phyloP scores from a whole-genome alignment of 75 land plant species.

The Pinus tabuliformis region DNA sequence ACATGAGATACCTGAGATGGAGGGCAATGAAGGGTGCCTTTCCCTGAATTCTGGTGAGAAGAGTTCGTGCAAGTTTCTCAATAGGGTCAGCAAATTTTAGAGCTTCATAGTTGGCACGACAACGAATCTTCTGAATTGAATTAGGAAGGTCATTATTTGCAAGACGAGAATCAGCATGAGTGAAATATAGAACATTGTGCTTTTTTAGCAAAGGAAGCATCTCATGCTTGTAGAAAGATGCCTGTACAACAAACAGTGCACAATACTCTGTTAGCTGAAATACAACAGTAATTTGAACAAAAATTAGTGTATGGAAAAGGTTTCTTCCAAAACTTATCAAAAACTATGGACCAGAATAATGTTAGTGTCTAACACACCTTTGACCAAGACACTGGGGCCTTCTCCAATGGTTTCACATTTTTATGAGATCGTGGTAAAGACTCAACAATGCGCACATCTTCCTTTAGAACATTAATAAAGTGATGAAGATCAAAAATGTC shows the following conservation, averaged over 20 bases:
- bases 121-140: slow-evolving; percentile 32
- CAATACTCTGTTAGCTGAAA: background rate
- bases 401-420: slow-evolving; percentile 20
- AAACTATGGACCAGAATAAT: background rate
- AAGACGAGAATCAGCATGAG: slow-evolving; percentile 42
- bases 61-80: slow-evolving; percentile 17
- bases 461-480: slow-evolving; percentile 30
- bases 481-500: slow-evolving; percentile 33
- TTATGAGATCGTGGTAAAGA: slow-evolving; percentile 18
- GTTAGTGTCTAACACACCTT: slow-evolving; percentile 21
- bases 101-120: slow-evolving; percentile 37
- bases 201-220: slow-evolving; percentile 36
- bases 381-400: slow-evolving; percentile 54
- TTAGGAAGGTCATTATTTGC: slow-evolving; percentile 48
- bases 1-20: slow-evolving; percentile 32
- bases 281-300: background rate
- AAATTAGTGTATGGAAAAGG: background rate
- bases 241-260: slow-evolving; percentile 19
- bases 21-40: slow-evolving; percentile 29
- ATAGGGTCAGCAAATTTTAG: slow-evolving; percentile 34
- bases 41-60: slow-evolving; percentile 20
- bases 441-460: slow-evolving; percentile 35
- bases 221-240: slow-evolving; percentile 36
- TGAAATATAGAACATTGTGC: slow-evolving; percentile 43
- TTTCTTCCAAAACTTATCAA: background rate